phyloP scores from a whole-genome alignment of 2,329 filamentous ascomycete genomes.

The Aspergillus niger region DNA sequence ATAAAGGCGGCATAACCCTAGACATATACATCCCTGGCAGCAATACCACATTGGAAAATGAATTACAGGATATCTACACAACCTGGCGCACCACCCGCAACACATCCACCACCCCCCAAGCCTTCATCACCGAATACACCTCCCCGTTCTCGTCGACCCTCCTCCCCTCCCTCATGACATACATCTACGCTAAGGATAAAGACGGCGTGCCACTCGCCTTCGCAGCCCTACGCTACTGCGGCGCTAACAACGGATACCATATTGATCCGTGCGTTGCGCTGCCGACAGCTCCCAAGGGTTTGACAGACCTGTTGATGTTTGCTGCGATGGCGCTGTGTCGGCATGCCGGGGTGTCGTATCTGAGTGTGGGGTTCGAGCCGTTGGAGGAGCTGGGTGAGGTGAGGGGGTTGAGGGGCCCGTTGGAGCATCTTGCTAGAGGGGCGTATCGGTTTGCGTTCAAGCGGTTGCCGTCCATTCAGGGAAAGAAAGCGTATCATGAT shows the following conservation, averaged over 20 bases:
- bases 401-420: conserved; percentile 30
- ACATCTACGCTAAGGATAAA: conserved; percentile 40
- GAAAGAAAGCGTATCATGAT: conserved; percentile 45
- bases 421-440: conserved; percentile 32
- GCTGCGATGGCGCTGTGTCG: conserved; percentile 42
- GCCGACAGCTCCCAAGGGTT: conserved; percentile 38
- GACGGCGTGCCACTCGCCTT: conserved; percentile 39
- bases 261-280: conserved; percentile 44
- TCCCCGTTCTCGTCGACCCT: conserved; percentile 28
- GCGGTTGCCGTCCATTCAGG: conserved; percentile 34
- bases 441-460: conserved; percentile 37
- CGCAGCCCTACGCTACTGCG: conserved; percentile 42
- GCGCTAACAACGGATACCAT: conserved; percentile 42
- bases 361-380: conserved; percentile 46
- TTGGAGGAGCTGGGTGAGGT: conserved; percentile 35
- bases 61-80: conserved; percentile 41
- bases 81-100: conserved; percentile 43
- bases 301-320: conserved; percentile 43
- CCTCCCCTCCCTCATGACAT: conserved; percentile 43
- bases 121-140: conserved; percentile 47
- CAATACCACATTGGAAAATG: conserved; percentile 33
- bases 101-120: conserved; percentile 29
- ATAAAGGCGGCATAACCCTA: conserved; percentile 37
- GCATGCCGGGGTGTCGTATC: conserved; percentile 34
- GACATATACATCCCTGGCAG: conserved; percentile 39